Percentiles rank a stretch among this genome's conserved stretches.
Evolutionary conservation across 306 rosid species (phyloP).

Genomic region (Quercus cerris): DNA sequence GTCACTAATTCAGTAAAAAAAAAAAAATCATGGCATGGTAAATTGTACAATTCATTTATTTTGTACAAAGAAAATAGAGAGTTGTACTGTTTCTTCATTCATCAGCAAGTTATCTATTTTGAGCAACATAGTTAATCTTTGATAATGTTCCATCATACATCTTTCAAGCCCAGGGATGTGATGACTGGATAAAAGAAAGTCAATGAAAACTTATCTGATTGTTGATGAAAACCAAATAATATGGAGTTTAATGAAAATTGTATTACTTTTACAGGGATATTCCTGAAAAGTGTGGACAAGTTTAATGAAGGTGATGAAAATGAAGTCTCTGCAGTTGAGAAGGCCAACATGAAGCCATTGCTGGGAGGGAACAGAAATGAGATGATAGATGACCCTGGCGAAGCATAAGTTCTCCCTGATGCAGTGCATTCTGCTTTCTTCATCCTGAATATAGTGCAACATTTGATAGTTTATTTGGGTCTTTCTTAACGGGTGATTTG

Average conservation of each 20-base stretch:
- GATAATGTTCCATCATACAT: not conserved
- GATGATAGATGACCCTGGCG: slow-evolving; percentile 16
- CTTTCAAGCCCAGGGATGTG: not conserved
- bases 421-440: not conserved
- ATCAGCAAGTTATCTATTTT: no score
- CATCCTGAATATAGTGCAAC: not conserved
- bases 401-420: slow-evolving; percentile 24
- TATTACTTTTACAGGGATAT: slow-evolving; percentile 50
- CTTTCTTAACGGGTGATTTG: slow-evolving; percentile 13
- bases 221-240: not conserved
- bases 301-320: slow-evolving; percentile 35
- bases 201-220: slow-evolving; percentile 7
- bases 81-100: no score
- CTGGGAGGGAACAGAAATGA: slow-evolving; percentile 39
- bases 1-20: no score
- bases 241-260: slow-evolving; percentile 2
- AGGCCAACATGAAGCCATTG: slow-evolving; percentile 53
- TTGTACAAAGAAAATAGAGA: no score
- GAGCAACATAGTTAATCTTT: not conserved
- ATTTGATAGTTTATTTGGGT: slow-evolving; percentile 7
- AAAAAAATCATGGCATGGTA: no score
- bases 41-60: no score
- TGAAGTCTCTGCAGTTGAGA: slow-evolving; percentile 24
- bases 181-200: not conserved
- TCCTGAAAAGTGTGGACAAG: slow-evolving; percentile 47